Evolutionary conservation across 2,329 filamentous ascomycete species (phyloP), one percentile per base, ranked within the genome.

Genomic region (Nigrospora sphaerica): DNA sequence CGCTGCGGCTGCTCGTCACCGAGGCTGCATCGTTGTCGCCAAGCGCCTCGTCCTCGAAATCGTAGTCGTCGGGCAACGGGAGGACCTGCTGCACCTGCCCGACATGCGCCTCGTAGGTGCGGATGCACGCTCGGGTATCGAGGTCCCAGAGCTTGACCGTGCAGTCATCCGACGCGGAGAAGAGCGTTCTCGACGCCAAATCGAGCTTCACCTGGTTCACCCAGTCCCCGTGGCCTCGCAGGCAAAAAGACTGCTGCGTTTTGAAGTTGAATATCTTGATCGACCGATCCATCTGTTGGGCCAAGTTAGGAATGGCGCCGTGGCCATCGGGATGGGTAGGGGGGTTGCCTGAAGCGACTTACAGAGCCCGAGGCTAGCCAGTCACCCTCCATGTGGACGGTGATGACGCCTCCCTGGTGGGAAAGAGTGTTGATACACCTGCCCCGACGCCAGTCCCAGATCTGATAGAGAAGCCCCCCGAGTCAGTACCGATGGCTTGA

Each of bases 391-490:
- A 95, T 95, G 66, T 97, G 87, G 10, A 97, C 77, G 18, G 85
- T 85, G 52, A 97, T 85, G 23, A 98, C 86, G 12, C 91, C 91
- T 33, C 83, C 84, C 16, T 75, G 80, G 61, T 97, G 93, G 18
- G 79, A 77, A 46, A 95, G 83, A 0, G 86, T 95, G 42, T 85
- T 86, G 47, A 96, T 77, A 56, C 88, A 90, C 57, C 89, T 81
- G 40, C 93, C 93, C 0, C 89, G 96, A 51, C 86, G 81, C 90
- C 91, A 96, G 61, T 98, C 95, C 93, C 93, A 98, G 32, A 98
- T 82, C 62, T 28, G 19, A 28, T 10, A 10, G 7, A 28, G 23
- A 28, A 28, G 19, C 23, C 23, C 23, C 23, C 10, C 23, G 10
- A 28, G 23, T 28, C 23, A 28, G 23, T 28, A 28, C 23, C 23